Conservation (phyloP, 495 filamentous ascomycete genomes). For the Podospora pseudoanserina region DNA sequence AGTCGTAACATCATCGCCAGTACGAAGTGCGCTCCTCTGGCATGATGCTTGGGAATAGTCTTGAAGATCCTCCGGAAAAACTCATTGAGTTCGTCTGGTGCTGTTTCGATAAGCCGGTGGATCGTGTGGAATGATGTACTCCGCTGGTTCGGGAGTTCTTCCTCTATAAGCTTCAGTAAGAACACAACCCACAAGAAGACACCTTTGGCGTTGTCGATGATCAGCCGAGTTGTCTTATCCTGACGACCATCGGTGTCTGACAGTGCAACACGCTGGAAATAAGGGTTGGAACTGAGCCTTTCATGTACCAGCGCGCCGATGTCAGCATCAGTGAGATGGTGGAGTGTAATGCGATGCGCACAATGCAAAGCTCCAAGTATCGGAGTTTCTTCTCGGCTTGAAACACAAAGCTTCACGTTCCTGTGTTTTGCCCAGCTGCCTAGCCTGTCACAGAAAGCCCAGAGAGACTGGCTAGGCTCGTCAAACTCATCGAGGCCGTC, state of each 20-base stretch:
- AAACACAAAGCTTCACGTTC: constrained; percentile 40
- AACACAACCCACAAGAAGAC: background rate
- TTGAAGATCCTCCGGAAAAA: background rate
- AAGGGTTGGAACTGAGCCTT: background rate
- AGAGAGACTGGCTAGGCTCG: background rate
- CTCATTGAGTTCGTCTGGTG: background rate
- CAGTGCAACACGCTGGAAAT: background rate
- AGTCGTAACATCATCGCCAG: background rate
- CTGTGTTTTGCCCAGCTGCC: constrained; percentile 26
- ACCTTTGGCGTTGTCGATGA: background rate
- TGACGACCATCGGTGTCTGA: too few relatives aligned
- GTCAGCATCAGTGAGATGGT: background rate
- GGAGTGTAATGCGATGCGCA: background rate
- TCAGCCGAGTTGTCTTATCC: background rate
- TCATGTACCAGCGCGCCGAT: background rate
- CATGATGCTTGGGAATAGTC: background rate
- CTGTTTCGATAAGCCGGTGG: background rate
- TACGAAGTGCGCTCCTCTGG: background rate
- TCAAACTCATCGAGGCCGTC: constrained; percentile 32
- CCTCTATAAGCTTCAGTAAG: background rate
- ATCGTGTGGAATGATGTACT: background rate
- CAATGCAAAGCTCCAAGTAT: background rate
- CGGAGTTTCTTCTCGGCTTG: constrained; percentile 35
- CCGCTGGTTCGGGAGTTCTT: background rate
- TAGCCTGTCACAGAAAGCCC: background rate